Evolutionary conservation across 1,139 yeast genomes (phyloP), one percentile per base, ranked within the genome.

Genomic region (Kluyveromyces sp.): DNA sequence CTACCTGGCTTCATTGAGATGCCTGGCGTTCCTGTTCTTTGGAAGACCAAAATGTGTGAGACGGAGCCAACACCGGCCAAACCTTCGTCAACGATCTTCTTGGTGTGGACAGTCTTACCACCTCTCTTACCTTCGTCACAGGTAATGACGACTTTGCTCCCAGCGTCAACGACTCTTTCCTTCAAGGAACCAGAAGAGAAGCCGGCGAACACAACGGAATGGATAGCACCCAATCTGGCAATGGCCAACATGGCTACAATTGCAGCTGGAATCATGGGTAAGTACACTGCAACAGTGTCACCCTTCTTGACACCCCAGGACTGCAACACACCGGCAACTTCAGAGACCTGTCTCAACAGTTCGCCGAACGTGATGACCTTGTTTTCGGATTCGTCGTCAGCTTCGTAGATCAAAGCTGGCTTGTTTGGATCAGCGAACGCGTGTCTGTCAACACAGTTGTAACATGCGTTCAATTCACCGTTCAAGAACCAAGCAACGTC

Each of bases 191-290:
- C 96, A 31, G 96, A 82, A 26, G 95, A 83, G 71, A 92, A 92
- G 35, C 98, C 98, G 46, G 97, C 97, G 67, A 92, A 92, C 54
- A 92, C 83, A 42, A 92, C 97, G 11, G 97, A 85, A 70, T 92
- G 98, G 55, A 88, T 74, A 41, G 98, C 98, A 67, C 98, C 98
- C 52, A 92, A 70, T 70, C 98, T 83, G 40, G 86, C 89, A 58
- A 88, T 85, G 43, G 98, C 96, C 61, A 92, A 75, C 85, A 92
- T 82, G 51, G 98, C 89, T 54, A 92, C 75, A 47, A 92, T 78
- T 42, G 97, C 96, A 67, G 88, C 95, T 45, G 96, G 87, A 50
- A 87, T 88, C 97, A 92, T 92, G 62, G 98, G 98, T 70, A 92
- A 71, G 69, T 92, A 92, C 54, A 92, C 83, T 49, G 96, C 97